Evolutionary conservation across 148 eudicot species (phyloP), one percentile per base, ranked within the genome.

Genomic region (Drosera capensis): DNA sequence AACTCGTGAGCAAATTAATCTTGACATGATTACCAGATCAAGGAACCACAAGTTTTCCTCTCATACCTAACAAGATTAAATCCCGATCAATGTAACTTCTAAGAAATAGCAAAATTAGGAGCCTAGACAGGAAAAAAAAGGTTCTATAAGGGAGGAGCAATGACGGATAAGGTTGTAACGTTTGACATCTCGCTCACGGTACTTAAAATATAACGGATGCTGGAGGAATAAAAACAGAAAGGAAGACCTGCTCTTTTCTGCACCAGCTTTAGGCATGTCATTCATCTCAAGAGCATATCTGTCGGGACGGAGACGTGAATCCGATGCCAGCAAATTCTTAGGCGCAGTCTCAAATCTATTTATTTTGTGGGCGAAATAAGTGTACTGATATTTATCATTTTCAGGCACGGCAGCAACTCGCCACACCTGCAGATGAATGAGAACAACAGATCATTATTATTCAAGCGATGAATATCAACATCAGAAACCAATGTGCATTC

Each of bases 341-440:
- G 92, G 92, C 6, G 92, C 92, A 57, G 80, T 80, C 24, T 68
- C 77, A 35, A 77, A 77, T 72, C 92, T 80, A 60, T 80, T 80
- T 4, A 80, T 21, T 53, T 77, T 80, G 42, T 77, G 92, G 18
- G 92, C 84, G 64, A 80, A 80, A 60, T 77, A 45, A 17, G 92
- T 80, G 58, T 63, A 73, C 63, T 80, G 84, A 62, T 59, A 80
- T 63, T 61, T 77, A 59, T 80, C 92, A 56, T 71, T 74, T 56
- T 40, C 16, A 13, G 92, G 92, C 26, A 58, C 68, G n/a, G 54
- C 68, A 7, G 92, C 84, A 58, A 62, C 73, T 51, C 63, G 60
- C 92, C 92, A 80, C 39, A 68, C 81, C 92, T 80, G 55, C 65
- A 63, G 25, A 15, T 6, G 22, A 20, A 5, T 8, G 7, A 20